Evolutionary conservation across 306 rosid genomes (phyloP).

Genomic region (Casuarina equisetifolia): DNA sequence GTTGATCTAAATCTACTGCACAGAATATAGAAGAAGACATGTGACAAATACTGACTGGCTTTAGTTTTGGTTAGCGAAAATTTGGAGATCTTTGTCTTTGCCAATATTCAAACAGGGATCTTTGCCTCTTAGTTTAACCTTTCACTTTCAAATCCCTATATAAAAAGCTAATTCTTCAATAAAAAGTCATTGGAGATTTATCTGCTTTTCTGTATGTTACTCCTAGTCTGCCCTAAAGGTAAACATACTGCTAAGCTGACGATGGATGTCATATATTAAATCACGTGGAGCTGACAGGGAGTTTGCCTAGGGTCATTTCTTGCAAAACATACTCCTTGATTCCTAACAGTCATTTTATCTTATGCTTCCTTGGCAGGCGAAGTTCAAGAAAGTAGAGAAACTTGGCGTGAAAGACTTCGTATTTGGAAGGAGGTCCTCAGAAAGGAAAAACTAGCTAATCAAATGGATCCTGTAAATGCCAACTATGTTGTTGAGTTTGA

Average conservation of each 20-base stretch:
- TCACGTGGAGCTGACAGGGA: slow-evolving; percentile 18
- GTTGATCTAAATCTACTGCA: neutral
- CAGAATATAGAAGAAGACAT: neutral
- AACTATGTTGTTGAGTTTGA: slow-evolving; percentile 87
- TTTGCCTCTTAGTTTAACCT: neutral
- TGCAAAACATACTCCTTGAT: slow-evolving; percentile 20
- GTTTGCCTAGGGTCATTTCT: slow-evolving; percentile 23
- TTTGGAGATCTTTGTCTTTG: neutral
- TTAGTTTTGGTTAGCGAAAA: neutral
- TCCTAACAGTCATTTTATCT: slow-evolving; percentile 15
- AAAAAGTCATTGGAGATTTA: neutral
- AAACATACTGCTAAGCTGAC: slow-evolving; percentile 6
- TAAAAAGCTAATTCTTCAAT: neutral
- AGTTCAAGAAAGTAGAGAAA: slow-evolving; percentile 47
- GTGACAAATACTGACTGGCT: neutral
- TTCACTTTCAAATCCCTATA: neutral
- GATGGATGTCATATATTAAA: slow-evolving; percentile 25
- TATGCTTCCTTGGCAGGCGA: slow-evolving; percentile 42
- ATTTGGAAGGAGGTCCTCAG: slow-evolving; percentile 78
- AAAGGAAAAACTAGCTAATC: slow-evolving; percentile 60
- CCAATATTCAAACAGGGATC: neutral
- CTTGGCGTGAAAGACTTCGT: slow-evolving; percentile 84
- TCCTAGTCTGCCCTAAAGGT: slow-evolving; percentile 4
- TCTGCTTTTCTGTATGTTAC: slow-evolving; percentile 1
- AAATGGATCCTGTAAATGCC: slow-evolving; percentile 59